phyloP scores from a whole-genome alignment of 75 land plant species.

The Cupressus sempervirens region DNA sequence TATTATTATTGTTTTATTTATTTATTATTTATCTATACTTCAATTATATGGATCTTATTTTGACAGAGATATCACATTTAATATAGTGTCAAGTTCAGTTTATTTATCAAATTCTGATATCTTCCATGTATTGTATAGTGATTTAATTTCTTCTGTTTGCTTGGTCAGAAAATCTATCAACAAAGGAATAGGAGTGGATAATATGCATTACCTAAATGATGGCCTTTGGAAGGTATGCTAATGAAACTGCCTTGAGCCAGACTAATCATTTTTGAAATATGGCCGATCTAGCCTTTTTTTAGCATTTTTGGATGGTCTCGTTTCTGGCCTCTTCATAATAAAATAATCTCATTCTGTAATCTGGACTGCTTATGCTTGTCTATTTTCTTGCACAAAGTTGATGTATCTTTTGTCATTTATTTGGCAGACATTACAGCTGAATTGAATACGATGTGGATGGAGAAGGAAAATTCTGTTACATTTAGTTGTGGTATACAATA shows the following conservation, averaged over 20 bases:
- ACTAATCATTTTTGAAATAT: not conserved
- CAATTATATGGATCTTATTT: too few species aligned
- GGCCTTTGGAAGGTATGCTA: conserved; percentile 94
- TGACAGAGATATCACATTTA: too few species aligned
- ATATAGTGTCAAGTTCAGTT: not conserved
- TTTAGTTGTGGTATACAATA: not conserved
- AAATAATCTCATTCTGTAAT: not conserved
- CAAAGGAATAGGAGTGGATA: conserved; percentile 97
- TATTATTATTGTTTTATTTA: too few species aligned
- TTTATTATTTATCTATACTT: too few species aligned
- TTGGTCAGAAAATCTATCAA: conserved; percentile 73
- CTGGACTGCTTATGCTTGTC: not conserved
- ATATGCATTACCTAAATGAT: conserved; percentile 98
- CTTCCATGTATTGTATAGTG: not conserved
- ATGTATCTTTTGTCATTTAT: not conserved
- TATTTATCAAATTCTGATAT: not conserved
- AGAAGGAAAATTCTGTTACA: not conserved
- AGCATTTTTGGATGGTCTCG: not conserved
- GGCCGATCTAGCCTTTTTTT: not conserved
- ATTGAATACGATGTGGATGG: not conserved
- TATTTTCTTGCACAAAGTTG: not conserved
- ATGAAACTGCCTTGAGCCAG: not conserved
- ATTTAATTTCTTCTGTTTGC: conserved; percentile 7
- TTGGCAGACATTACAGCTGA: conserved; percentile 11
- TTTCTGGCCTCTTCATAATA: not conserved